These are phyloP conservation scores for Daedalea quercina DNA, from an alignment of 768 basidiomycete genomes.

Conservation along the genomic window DNA sequence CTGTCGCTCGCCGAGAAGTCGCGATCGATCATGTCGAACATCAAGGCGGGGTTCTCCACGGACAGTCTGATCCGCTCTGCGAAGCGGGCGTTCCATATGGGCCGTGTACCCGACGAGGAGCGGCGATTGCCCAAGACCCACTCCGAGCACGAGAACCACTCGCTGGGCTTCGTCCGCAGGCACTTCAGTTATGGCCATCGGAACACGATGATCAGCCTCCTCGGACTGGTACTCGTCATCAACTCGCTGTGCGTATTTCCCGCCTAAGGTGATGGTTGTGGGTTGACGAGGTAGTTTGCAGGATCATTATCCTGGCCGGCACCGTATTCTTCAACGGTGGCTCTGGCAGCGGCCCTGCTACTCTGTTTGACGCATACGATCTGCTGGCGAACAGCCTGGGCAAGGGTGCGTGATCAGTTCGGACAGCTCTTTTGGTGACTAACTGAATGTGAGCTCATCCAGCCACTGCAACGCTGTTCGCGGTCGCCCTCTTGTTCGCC, in stretches of 20 bases:
- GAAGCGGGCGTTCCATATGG: background rate
- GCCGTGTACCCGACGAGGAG: conserved; percentile 21
- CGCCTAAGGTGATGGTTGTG: background rate
- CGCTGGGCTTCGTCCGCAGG: conserved; percentile 28
- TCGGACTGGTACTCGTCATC: conserved; percentile 83
- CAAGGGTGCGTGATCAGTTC: conserved; percentile 39
- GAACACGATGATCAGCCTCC: conserved; percentile 51
- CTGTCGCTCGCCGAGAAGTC: background rate
- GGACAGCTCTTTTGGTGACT: background rate
- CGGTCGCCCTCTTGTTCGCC: conserved; percentile 74
- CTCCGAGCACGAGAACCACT: conserved; percentile 27
- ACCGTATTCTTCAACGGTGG: conserved; percentile 71
- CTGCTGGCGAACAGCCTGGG: conserved; percentile 64
- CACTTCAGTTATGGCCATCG: conserved; percentile 35
- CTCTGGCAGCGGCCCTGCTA: conserved; percentile 48
- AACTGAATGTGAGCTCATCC: background rate
- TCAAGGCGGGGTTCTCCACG: background rate
- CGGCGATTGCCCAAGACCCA: conserved; percentile 34
- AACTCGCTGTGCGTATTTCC: conserved; percentile 56
- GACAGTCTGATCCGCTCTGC: background rate
- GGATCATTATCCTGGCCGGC: conserved; percentile 76
- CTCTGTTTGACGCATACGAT: conserved; percentile 78
- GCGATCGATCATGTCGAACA: background rate
- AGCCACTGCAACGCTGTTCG: conserved; percentile 85
- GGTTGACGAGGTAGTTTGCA: conserved; percentile 20